Evolutionary conservation across 345 rosid genomes (phyloP).

Genomic region (Bruguiera gymnorhiza): DNA sequence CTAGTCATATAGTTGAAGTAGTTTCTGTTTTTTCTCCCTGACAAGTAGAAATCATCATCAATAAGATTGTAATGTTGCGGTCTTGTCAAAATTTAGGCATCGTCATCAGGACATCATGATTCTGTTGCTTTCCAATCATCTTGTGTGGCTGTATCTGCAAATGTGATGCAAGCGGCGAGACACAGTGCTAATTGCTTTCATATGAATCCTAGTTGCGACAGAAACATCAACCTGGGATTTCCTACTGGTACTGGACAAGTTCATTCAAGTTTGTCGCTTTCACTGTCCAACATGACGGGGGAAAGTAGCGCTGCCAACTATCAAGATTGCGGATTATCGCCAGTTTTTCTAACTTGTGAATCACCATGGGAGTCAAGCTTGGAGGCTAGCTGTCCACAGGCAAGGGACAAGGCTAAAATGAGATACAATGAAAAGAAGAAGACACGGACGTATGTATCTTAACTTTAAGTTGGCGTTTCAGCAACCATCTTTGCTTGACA

Average conservation of each 20-base stretch:
- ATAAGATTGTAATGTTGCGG: too few species aligned
- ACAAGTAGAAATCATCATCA: too few species aligned
- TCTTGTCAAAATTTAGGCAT: constrained; percentile 30
- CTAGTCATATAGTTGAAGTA: not conserved
- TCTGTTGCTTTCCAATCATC: constrained; percentile 36
- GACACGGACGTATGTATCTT: constrained; percentile 47
- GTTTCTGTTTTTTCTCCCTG: not conserved
- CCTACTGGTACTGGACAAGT: constrained; percentile 40
- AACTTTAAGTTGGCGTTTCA: too few species aligned
- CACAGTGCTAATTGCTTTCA: constrained; percentile 23
- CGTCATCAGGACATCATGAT: constrained; percentile 49
- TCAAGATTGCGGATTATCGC: constrained; percentile 65
- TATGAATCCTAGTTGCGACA: constrained; percentile 26
- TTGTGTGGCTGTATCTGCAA: constrained; percentile 21
- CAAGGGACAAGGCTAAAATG: constrained; percentile 71
- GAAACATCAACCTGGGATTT: constrained; percentile 46
- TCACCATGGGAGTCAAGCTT: constrained; percentile 78
- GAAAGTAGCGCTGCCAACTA: constrained; percentile 55
- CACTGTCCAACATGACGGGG: constrained; percentile 55
- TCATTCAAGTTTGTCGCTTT: constrained; percentile 52
- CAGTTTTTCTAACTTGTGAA: constrained; percentile 46
- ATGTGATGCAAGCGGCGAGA: not conserved
- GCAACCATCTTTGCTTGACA: too few species aligned
- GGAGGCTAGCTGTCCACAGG: constrained; percentile 57
- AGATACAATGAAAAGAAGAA: constrained; percentile 80